phyloP scores from a whole-genome alignment of 352 stramenopile genomes.

The Thraustochytrium striatum region DNA sequence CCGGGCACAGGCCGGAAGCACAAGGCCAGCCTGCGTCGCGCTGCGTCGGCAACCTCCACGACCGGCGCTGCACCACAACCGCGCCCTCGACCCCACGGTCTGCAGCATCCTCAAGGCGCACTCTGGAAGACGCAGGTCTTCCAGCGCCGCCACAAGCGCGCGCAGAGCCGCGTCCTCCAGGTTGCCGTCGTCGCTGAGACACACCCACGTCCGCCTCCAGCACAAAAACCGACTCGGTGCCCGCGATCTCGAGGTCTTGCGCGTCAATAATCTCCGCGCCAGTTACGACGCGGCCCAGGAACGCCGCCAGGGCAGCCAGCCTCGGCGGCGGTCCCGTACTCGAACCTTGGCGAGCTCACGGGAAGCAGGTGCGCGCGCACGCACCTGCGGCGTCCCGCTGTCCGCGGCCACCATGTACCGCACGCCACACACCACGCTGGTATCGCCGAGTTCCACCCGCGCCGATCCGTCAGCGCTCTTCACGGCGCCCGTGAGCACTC shows the following conservation, averaged over 20 bases:
- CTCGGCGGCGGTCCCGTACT: background rate
- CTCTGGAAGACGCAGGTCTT: background rate
- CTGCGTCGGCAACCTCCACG: background rate
- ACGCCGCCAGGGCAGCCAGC: background rate
- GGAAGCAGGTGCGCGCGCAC: background rate
- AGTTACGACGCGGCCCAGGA: background rate
- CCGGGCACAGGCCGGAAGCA: background rate
- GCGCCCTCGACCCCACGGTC: background rate
- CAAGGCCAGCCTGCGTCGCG: background rate
- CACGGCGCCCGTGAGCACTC: background rate
- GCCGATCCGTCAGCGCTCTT: background rate
- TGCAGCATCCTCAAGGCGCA: background rate
- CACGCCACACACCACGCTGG: background rate
- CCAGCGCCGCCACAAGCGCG: background rate
- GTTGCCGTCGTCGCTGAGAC: slow-evolving; percentile 1
- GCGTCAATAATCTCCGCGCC: background rate
- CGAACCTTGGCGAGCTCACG: background rate
- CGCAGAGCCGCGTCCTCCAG: background rate
- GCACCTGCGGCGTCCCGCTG: background rate
- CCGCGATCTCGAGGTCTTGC: background rate
- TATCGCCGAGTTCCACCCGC: background rate
- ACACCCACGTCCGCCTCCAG: background rate
- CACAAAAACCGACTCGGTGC: background rate
- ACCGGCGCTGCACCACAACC: background rate
- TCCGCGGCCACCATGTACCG: background rate